A percentile compares a stretch with the other conserved stretches of the same genome.
Conservation (phyloP, 2,329 filamentous ascomycete genomes). For the Aspergillus latus region DNA sequence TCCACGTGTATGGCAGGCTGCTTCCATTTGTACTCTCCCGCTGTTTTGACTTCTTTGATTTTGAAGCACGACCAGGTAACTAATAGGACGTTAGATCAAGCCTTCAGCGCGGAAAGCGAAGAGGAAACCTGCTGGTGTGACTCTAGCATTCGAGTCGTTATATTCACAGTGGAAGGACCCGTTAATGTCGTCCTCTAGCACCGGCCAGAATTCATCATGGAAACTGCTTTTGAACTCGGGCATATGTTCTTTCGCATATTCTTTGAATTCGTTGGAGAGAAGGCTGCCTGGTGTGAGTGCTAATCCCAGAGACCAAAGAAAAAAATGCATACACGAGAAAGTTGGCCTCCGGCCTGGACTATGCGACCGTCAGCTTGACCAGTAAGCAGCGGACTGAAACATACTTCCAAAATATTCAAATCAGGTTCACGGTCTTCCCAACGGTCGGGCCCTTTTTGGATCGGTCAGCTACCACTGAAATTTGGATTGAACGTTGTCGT, state of each 20-base stretch:
- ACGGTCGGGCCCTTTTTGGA: not conserved
- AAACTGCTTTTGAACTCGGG: not conserved
- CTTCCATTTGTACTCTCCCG: conserved; percentile 21
- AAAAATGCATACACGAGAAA: conserved; percentile 2
- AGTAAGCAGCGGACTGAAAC: not conserved
- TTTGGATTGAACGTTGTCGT: not conserved
- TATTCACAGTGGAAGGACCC: conserved; percentile 23
- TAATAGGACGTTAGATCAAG: conserved; percentile 7
- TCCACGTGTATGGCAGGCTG: conserved; percentile 24
- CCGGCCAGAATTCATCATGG: conserved; percentile 13
- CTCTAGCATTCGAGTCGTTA: not conserved
- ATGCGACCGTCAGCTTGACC: not conserved
- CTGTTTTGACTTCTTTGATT: conserved; percentile 19
- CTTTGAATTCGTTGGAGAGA: not conserved
- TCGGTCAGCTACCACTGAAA: not conserved
- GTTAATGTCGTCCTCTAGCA: conserved; percentile 21
- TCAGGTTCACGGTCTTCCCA: not conserved
- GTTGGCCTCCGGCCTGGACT: not conserved
- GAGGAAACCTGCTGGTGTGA: not conserved
- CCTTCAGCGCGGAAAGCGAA: too few relatives aligned
- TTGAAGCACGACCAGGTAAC: conserved; percentile 29
- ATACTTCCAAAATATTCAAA: not conserved
- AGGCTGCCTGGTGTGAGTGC: not conserved
- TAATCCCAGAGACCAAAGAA: not conserved
- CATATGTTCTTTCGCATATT: not conserved